Base-by-base conservation (phyloP, 2,329 filamentous ascomycete genomes). In the Clonostachys solani region DNA sequence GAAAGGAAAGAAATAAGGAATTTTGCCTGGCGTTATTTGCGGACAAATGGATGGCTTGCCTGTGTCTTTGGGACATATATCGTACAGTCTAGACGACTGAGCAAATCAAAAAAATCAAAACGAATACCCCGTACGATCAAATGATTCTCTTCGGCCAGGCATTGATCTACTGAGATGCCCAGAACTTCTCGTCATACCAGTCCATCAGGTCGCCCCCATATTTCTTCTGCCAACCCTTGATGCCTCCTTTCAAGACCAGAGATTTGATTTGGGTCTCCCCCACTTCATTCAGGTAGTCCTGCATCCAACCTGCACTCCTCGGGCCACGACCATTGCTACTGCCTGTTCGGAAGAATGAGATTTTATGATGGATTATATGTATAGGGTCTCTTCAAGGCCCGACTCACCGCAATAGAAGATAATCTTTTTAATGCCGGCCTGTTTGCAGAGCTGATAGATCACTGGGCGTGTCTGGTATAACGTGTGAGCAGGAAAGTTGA, bases 261-360 rank as follows among this genome's bases (percentile, higher is more conserved):
- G 77, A 81, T 51, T 73, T 50, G 56, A 80, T 71, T 0, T 60
- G 54, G 0, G 43, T 53, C 48, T 77, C 70, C 1, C 58, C 56
- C 35, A 68, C 56, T 2, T 72, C 63, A 4, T 60, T 56, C 33
- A 82, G 59, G 48, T 78, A 66, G 56, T 83, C 79, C 5, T 64
- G 65, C 54, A 83, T 75, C 78, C 78, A 83, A 8, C 67, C 70
- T 2, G 75, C 77, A 3, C 74, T 71, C n/a, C 79, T 68, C 3
- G 67, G 73, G 4, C 78, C 80, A 4, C 80, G 73, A 5, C 78
- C 79, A 3, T 53, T 52, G 2, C 75, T 81, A 2, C 80, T 82
- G 3, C 73, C 80, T 83, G 47, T 47, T 12, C 5, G 16, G 9
- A 42, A 16, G 29, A 9, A 17, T 35, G 15, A 41, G 17, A 40